Conservation (phyloP, 2,329 filamentous ascomycete genomes). For the Verticillium alfalfae region DNA sequence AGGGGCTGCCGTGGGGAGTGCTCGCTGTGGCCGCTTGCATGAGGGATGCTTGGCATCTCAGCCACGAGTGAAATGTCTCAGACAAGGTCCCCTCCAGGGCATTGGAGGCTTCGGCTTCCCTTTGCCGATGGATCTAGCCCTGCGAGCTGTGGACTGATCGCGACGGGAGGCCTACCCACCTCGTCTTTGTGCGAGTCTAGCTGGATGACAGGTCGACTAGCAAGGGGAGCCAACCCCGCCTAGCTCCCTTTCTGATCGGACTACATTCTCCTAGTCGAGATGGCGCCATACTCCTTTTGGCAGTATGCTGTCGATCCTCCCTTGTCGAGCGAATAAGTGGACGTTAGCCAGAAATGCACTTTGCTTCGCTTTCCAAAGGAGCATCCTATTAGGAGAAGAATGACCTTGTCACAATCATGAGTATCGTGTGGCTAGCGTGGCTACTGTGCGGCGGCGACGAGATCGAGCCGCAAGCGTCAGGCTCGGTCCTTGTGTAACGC, state of each 20-base stretch:
- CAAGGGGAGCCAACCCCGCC: background rate
- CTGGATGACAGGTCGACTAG: background rate
- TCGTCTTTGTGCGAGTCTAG: too few relatives aligned
- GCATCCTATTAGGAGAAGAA: too few relatives aligned
- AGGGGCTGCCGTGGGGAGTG: background rate
- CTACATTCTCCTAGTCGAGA: background rate
- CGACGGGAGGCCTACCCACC: too few relatives aligned
- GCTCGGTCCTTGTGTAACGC: background rate
- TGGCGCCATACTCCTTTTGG: background rate
- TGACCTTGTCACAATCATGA: too few relatives aligned
- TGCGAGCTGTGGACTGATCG: too few relatives aligned
- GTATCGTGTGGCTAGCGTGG: background rate
- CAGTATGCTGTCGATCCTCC: background rate
- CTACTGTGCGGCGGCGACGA: background rate
- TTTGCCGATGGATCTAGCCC: background rate
- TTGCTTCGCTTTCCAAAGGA: background rate
- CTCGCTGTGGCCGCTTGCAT: background rate
- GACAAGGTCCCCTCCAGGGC: background rate
- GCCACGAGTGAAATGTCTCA: background rate
- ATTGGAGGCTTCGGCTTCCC: background rate
- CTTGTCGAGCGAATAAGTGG: background rate
- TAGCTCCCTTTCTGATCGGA: background rate
- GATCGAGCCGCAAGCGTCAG: background rate
- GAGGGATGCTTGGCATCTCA: background rate
- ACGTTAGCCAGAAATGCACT: background rate